Evolutionary conservation across 2,329 filamentous ascomycete genomes (phyloP).

Genomic region (Venturia effusa): DNA sequence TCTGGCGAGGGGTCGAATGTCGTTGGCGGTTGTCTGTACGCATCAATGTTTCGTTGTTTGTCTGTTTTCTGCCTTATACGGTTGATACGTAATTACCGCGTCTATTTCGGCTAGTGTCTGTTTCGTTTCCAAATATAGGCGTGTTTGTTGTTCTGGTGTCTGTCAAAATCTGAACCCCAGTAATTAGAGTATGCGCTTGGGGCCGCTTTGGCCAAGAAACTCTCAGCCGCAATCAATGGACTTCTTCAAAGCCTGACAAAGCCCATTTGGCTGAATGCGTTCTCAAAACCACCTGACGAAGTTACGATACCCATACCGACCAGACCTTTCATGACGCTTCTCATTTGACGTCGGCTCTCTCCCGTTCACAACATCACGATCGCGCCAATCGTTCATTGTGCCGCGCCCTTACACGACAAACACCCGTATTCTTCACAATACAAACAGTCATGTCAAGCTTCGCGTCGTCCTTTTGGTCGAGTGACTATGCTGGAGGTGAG

Average conservation of each 20-base stretch:
- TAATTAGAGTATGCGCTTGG: not conserved
- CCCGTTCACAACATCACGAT: not conserved
- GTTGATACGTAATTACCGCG: not conserved
- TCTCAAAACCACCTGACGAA: not conserved
- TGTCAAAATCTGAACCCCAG: not conserved
- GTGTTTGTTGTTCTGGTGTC: not conserved
- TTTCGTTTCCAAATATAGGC: not conserved
- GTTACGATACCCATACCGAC: not conserved
- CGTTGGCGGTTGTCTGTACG: not conserved
- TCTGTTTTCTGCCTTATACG: not conserved
- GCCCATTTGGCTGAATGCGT: too few species aligned
- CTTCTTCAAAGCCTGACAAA: too few species aligned
- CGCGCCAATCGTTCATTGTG: not conserved
- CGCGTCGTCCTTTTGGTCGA: slow-evolving; percentile 94
- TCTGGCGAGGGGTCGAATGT: not conserved
- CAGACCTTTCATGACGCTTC: not conserved
- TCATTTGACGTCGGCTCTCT: not conserved
- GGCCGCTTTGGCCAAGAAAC: not conserved
- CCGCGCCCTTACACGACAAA: not conserved
- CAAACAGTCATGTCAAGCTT: slow-evolving; percentile 65
- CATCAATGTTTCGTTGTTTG: not conserved
- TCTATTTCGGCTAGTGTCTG: not conserved
- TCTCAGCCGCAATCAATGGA: not conserved
- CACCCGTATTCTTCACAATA: not conserved
- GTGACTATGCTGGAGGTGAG: slow-evolving; percentile 88